Evolutionary conservation across 202 grass and related monocot species (phyloP), one percentile per base, ranked within the genome.

Genomic region (Elaeis oleifera): DNA sequence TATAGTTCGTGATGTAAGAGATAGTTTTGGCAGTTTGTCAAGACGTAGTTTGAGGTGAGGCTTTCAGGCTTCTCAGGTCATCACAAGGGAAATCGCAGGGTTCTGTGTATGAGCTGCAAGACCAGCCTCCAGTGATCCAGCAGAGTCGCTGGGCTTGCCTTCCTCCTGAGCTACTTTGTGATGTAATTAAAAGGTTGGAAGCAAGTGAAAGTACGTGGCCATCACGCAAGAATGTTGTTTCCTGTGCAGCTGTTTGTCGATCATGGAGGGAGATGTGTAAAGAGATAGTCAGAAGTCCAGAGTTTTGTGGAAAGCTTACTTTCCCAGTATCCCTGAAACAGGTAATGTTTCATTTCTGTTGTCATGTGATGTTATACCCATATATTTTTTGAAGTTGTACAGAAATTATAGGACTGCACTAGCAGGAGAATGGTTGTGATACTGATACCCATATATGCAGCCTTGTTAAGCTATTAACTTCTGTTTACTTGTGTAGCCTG

Each of bases 301-400:
- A 96, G 64, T 76, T 91, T 26, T 79, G 87, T 28, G 84, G 81
- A 39, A 91, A 89, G 60, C 84, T 96, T 65, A 96, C 91, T 1
- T 96, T 96, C 78, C 91, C 91, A 16, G 57, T 96, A 26, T 96
- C 91, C 21, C 76, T 96, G 71, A 91, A 96, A 62, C 91, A 96
- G 91, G 91, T 96, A 80, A 20, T 50, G 54, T n/a, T 64, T 26
- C 63, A 71, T 55, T 31, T 64, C 52, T 65, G 1, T 65, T 18
- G 36, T 13, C 36, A 2, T 44, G 9, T 44, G 36, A 44, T 44
- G 1, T 2, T 44, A 44, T 44, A 14, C 9, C 36, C 36, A 44
- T 14, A 44, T 44, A 3, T 13, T 44, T 44, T 44, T 9, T 44
- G 8, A 44, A 3, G 36, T 13, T 44, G 9, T 13, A 44, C 1